Evolutionary conservation across 129 eudicot genomes (phyloP).

Genomic region (Silybum marianum): DNA sequence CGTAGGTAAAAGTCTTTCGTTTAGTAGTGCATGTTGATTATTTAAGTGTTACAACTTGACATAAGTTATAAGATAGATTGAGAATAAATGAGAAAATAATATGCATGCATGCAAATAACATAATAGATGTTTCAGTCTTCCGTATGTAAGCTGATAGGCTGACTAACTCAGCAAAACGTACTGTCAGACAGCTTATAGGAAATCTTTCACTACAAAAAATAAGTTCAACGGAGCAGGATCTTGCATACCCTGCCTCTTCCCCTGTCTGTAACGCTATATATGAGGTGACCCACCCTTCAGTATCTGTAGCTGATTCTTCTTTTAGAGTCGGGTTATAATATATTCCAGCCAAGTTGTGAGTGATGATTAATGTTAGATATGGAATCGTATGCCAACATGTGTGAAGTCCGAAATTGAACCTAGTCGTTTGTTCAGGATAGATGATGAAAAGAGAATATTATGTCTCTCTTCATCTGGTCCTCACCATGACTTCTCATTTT

Average conservation of each 20-base stretch:
- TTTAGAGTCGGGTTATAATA: not conserved
- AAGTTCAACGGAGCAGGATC: not conserved
- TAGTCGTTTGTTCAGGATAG: not conserved
- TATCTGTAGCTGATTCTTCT: not conserved
- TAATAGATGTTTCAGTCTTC: too few species aligned
- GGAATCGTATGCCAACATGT: not conserved
- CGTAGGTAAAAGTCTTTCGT: too few species aligned
- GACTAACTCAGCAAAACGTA: too few species aligned
- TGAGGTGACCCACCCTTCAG: not conserved
- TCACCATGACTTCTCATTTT: not conserved
- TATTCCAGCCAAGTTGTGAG: not conserved
- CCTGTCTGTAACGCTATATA: not conserved
- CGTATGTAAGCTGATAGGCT: too few species aligned
- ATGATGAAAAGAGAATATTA: constrained; percentile 3
- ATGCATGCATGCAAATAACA: too few species aligned
- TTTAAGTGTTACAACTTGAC: too few species aligned
- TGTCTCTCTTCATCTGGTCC: not conserved
- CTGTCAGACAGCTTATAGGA: not conserved
- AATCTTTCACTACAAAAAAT: not conserved
- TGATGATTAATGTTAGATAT: not conserved
- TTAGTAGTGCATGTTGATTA: too few species aligned
- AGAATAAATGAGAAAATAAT: too few species aligned
- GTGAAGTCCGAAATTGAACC: not conserved
- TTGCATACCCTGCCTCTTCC: not conserved
- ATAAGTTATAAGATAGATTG: too few species aligned